A percentile compares a stretch with the other conserved stretches of the same genome.
These are phyloP conservation scores for Citrus mangshanensis DNA, from an alignment of 345 rosid genomes.

Conservation along the genomic window DNA sequence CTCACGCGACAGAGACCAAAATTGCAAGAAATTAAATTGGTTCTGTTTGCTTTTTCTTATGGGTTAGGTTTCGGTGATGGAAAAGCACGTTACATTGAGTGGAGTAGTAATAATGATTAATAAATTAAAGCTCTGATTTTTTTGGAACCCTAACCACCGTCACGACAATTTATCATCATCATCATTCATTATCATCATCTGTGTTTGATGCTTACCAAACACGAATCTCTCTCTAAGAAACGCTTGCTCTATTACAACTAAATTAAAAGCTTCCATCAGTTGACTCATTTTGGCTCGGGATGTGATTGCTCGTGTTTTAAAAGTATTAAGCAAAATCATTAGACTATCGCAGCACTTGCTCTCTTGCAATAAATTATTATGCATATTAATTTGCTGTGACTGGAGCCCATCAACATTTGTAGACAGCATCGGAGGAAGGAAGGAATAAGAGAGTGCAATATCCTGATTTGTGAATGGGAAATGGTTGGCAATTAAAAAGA, in stretches of 20 bases:
- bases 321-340: background rate
- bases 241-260: background rate
- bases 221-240: background rate
- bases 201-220: background rate
- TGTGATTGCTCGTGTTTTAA: background rate
- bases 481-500: background rate
- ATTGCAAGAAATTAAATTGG: background rate
- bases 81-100: background rate
- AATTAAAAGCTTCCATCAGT: background rate
- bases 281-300: background rate
- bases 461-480: background rate
- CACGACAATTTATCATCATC: background rate
- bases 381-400: background rate
- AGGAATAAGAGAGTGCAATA: too few relatives aligned
- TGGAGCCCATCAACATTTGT: too few relatives aligned
- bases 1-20: background rate
- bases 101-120: too few relatives aligned
- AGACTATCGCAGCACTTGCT: background rate
- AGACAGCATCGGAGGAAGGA: too few relatives aligned
- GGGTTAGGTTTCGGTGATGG: background rate
- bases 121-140: background rate
- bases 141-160: background rate
- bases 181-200: background rate
- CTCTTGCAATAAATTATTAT: background rate
- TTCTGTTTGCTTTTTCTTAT: background rate